A percentile compares a stretch with the other conserved stretches of the same genome.
Evolutionary conservation across 306 rosid species (phyloP).

Genomic region (Crotalaria pallida): DNA sequence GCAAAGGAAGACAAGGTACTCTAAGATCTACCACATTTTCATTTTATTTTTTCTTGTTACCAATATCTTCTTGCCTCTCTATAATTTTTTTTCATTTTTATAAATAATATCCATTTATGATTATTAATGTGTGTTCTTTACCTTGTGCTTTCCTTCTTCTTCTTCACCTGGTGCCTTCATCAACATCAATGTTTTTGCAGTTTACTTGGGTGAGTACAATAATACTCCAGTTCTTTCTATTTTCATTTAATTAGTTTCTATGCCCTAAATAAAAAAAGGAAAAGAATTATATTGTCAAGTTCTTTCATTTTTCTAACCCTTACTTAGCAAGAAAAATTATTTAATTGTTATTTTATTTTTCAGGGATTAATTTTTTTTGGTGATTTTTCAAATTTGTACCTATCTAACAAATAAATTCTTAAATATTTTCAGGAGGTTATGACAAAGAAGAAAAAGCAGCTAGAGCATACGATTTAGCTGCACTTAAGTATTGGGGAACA

Average conservation of each 20-base stretch:
- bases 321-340: neutral
- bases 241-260: neutral
- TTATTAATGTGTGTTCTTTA: conserved; percentile 2
- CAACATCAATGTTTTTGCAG: conserved; percentile 35
- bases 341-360: neutral
- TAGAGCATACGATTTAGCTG: conserved; percentile 72
- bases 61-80: neutral
- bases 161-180: neutral
- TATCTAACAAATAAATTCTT: neutral
- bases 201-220: conserved; percentile 58
- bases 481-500: conserved; percentile 72
- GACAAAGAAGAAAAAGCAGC: conserved; percentile 79
- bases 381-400: too few species aligned
- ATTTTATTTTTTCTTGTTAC: neutral
- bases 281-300: too few species aligned
- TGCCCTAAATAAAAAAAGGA: neutral
- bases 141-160: neutral
- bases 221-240: neutral
- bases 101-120: neutral
- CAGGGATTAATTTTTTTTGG: neutral
- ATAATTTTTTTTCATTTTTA: neutral
- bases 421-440: conserved; percentile 46
- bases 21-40: neutral
- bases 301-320: too few species aligned
- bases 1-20: conserved; percentile 85